phyloP scores from a whole-genome alignment of 306 rosid genomes.

The Vigna nakashimae region DNA sequence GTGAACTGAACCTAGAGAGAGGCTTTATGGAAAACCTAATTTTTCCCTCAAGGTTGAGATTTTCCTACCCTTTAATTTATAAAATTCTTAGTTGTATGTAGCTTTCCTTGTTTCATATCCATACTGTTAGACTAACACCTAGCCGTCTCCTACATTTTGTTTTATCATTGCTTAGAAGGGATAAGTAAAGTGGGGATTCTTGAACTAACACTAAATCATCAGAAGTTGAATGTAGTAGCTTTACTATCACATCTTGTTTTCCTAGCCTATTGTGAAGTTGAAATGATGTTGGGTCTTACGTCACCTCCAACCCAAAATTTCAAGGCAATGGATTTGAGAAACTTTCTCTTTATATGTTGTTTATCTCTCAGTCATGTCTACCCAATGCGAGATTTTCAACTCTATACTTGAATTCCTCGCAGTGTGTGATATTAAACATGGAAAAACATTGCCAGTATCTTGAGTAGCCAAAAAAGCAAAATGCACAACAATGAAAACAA shows the following conservation, averaged over 20 bases:
- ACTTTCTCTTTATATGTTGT: too few species aligned
- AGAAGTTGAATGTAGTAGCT: neutral
- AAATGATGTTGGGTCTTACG: neutral
- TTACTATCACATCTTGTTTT: neutral
- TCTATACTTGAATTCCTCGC: too few species aligned
- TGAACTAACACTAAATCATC: conserved; percentile 9
- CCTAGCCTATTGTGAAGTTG: conserved; percentile 9
- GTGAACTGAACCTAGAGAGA: neutral
- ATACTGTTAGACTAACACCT: neutral
- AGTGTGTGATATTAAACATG: neutral
- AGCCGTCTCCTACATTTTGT: neutral
- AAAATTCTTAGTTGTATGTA: neutral
- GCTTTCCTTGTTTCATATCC: neutral
- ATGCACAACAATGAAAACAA: neutral
- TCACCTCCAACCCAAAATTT: too few species aligned
- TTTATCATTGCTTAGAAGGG: neutral
- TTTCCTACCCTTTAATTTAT: neutral
- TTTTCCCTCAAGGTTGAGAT: neutral
- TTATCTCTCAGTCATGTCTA: too few species aligned
- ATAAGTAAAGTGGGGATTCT: neutral
- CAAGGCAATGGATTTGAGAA: too few species aligned
- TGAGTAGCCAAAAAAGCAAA: neutral
- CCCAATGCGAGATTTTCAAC: too few species aligned
- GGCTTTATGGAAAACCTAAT: neutral
- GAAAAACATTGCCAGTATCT: too few species aligned